These are phyloP conservation scores for Graphilbum ipis-grandicollis DNA, from an alignment of 2,329 filamentous ascomycete genomes.

Conservation along the genomic window DNA sequence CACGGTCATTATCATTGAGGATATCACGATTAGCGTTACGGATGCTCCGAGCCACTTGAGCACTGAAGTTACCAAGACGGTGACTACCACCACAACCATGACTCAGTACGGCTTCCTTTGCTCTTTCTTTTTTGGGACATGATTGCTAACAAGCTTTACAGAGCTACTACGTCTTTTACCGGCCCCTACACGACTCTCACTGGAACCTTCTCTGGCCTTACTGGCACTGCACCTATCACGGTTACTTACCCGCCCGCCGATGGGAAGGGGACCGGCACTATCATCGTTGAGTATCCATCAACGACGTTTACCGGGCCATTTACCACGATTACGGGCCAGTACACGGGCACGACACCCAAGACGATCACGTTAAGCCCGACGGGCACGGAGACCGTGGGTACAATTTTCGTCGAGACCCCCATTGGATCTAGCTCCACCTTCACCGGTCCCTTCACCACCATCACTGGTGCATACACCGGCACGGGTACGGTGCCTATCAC, in stretches of 20 bases:
- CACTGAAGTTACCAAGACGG: slow-evolving; percentile 4
- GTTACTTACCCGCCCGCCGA: not conserved
- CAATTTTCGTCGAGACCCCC: slow-evolving; percentile 8
- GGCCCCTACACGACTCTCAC: slow-evolving; percentile 1
- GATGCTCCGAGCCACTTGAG: slow-evolving; percentile 7
- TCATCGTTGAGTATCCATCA: slow-evolving; percentile 1
- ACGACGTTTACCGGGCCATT: slow-evolving; percentile 2
- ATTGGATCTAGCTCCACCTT: slow-evolving; percentile 1
- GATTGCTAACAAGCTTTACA: not conserved
- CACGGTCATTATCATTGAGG: slow-evolving; percentile 6
- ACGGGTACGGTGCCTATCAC: not conserved
- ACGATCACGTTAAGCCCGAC: slow-evolving; percentile 2
- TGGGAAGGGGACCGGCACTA: not conserved
- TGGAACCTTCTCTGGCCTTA: not conserved
- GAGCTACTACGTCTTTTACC: not conserved
- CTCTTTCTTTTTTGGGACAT: not conserved
- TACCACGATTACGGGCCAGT: slow-evolving; percentile 3
- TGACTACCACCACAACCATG: slow-evolving; percentile 5
- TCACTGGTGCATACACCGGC: slow-evolving; percentile 2
- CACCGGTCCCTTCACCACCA: slow-evolving; percentile 4
- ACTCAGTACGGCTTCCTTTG: slow-evolving; percentile 2
- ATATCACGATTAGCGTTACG: slow-evolving; percentile 5
- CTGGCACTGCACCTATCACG: not conserved
- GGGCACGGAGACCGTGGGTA: slow-evolving; percentile 35
- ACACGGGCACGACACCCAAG: not conserved